Percentiles rank a stretch among this genome's conserved stretches.
Evolutionary conservation across 2,329 filamentous ascomycete species (phyloP).

Genomic region (Ambrosiella beaveri): DNA sequence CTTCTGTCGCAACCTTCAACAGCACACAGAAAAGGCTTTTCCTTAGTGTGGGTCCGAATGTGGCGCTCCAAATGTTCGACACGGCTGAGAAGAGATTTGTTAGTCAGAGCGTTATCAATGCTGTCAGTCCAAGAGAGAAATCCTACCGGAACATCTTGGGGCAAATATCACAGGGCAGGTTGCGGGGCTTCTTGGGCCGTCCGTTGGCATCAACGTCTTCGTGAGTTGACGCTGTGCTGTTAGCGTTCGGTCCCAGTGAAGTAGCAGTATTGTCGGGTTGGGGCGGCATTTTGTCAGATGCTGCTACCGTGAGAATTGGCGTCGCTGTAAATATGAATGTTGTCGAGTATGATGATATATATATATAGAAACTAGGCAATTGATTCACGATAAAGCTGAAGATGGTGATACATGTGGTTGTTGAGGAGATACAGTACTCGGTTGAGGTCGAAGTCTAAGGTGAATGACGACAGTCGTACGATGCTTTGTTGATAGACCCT

Average conservation of each 20-base stretch:
- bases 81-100: conserved; percentile 25
- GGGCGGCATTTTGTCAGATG: not conserved
- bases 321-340: too few relatives aligned
- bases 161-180: conserved; percentile 45
- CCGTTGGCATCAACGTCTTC: conserved; percentile 24
- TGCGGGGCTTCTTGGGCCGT: conserved; percentile 42
- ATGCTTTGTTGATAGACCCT: too few relatives aligned
- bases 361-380: too few relatives aligned
- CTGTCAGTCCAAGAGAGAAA: not conserved
- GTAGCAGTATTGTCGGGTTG: not conserved
- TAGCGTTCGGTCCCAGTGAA: not conserved
- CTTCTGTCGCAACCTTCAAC: conserved; percentile 45
- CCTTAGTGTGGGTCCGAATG: conserved; percentile 47
- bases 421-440: too few relatives aligned
- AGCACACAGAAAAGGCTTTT: conserved; percentile 44
- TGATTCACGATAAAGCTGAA: too few relatives aligned
- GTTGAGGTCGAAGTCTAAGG: too few relatives aligned
- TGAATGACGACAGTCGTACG: too few relatives aligned
- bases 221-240: not conserved
- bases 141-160: conserved; percentile 44
- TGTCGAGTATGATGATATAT: too few relatives aligned
- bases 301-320: too few relatives aligned
- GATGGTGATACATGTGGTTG: too few relatives aligned
- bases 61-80: conserved; percentile 49
- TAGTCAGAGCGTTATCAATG: conserved; percentile 11